A percentile compares a stretch with the other conserved stretches of the same genome.
Evolutionary conservation across 2,329 filamentous ascomycete genomes (phyloP).

Genomic region (Chaetomium olivaceum): DNA sequence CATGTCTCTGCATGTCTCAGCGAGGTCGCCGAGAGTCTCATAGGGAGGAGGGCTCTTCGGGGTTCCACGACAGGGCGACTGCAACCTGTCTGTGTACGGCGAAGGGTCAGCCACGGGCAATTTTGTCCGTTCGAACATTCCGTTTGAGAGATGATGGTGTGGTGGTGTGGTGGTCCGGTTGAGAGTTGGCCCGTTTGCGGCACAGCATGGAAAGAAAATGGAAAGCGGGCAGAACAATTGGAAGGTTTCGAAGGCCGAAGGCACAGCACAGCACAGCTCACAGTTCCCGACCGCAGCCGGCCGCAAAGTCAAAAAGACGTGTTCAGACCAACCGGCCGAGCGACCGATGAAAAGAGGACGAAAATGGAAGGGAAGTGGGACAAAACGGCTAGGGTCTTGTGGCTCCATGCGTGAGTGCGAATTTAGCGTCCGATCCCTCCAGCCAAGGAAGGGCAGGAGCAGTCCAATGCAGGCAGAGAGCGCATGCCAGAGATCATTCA

Average conservation of each 20-base stretch:
- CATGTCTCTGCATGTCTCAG: conserved; percentile 23
- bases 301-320: neutral
- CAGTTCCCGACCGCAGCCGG: neutral
- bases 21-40: neutral
- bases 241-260: neutral
- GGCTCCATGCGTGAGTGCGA: neutral
- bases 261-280: neutral
- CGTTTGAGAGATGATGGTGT: neutral
- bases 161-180: neutral
- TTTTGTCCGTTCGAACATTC: conserved; percentile 1
- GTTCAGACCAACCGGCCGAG: neutral
- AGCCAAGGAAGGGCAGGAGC: neutral
- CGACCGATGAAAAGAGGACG: neutral
- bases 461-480: neutral
- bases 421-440: neutral
- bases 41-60: neutral
- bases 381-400: neutral
- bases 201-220: conserved; percentile 11
- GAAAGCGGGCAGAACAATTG: conserved; percentile 1
- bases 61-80: neutral
- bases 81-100: conserved; percentile 1
- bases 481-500: neutral
- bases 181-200: conserved; percentile 7
- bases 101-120: neutral
- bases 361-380: neutral